Evolutionary conservation across 805 yeast genomes (phyloP), one percentile per base, ranked within the genome.

Genomic region (Yamadazyma phyllophila): DNA sequence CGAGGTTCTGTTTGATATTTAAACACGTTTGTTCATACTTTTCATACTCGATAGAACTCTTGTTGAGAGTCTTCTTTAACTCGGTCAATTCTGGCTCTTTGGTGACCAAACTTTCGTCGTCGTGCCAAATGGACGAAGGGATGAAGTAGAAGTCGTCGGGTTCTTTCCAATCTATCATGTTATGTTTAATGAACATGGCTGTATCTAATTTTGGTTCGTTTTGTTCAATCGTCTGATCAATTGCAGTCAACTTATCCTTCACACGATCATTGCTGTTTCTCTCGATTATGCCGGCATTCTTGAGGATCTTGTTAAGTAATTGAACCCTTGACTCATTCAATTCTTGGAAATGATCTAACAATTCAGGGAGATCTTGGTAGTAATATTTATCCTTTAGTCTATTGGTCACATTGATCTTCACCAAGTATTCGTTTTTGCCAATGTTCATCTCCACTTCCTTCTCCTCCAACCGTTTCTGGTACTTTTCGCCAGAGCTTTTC

Each of bases 61-160:
- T 48, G 48, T 78, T 77, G 48, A 87, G 66, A 43, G 67, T 66
- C 46, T 71, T 68, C 59, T 78, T 81, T 58, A 86, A 66, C 33
- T 76, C 79, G 6, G 77, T 71, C 43, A 84, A 66, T 57, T 82
- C 88, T 5, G 73, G 76, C 35, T 78, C 82, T 36, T 77, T 76
- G 4, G 76, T 71, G 1, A 81, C 76, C 57, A 87, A 76, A 30
- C 78, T 69, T 52, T 89, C 96, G 64, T 94, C 97, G 59, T 94
- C 99, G 65, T 92, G 98, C 99, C 99, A 94, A 35, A 94, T 84
- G 26, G 90, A 83, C 20, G 96, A 83, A 1, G 98, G 97, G 51
- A 87, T 78, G 58, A 86, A 94, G 53, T 80, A 75, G 59, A 86
- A 88, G 66, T 92, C 98, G 6, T 70, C 71, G 1, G 97, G 98